Evolutionary conservation across 192 early-diverging fungal genomes (phyloP).

Genomic region (Dissophora ornata): DNA sequence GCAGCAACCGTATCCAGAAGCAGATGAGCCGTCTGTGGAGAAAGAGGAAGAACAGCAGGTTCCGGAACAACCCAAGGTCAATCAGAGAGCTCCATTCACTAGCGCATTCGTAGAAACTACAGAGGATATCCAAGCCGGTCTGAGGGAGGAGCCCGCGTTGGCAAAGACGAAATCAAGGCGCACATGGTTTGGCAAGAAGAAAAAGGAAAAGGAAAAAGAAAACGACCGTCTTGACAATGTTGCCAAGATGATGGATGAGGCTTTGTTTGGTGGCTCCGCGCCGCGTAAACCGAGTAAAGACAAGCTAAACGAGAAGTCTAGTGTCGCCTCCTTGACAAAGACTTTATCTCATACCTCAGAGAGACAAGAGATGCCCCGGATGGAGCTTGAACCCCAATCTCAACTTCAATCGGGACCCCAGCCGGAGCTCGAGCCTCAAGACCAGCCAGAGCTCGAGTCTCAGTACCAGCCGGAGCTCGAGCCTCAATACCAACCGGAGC

Average conservation of each 20-base stretch:
- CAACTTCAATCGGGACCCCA: neutral
- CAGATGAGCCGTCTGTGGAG: neutral
- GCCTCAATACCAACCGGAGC: too few species aligned
- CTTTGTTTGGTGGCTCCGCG: slow-evolving; percentile 28
- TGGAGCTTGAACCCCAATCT: too few species aligned
- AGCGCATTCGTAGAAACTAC: slow-evolving; percentile 1
- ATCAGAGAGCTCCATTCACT: neutral
- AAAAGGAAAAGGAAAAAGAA: slow-evolving; percentile 37
- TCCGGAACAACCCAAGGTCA: too few species aligned
- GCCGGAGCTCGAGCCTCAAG: too few species aligned
- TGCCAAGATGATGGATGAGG: slow-evolving; percentile 46
- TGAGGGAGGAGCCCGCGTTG: neutral
- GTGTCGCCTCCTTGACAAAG: neutral
- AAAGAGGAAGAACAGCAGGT: neutral
- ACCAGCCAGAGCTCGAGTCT: neutral
- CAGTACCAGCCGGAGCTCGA: too few species aligned
- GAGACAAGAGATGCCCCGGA: neutral
- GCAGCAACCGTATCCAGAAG: neutral
- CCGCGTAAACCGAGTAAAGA: slow-evolving; percentile 6
- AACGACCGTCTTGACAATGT: slow-evolving; percentile 18
- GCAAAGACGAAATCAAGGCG: slow-evolving; percentile 43
- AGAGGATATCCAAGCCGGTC: neutral
- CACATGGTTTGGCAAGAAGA: slow-evolving; percentile 51
- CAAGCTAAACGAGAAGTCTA: neutral
- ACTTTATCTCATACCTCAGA: neutral